A percentile compares a stretch with the other conserved stretches of the same genome.
Evolutionary conservation across 305 asterid species (phyloP).

Genomic region (Ajuga reptans): DNA sequence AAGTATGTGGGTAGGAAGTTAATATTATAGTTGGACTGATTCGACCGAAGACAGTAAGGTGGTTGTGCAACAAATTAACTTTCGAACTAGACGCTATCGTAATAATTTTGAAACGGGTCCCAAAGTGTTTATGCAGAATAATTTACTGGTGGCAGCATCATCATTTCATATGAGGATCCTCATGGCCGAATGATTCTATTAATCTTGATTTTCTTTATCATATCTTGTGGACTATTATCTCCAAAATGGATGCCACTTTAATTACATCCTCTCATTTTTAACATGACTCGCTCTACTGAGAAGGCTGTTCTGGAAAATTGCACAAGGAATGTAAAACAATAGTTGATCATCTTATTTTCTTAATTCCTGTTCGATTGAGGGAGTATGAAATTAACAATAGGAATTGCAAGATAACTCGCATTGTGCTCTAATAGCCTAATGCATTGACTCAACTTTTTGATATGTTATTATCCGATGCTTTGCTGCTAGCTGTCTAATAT

Average conservation of each 20-base stretch:
- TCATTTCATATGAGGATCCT: neutral
- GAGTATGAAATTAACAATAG: neutral
- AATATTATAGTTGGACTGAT: neutral
- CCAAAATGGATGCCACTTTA: neutral
- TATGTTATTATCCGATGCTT: slow-evolving; percentile 4
- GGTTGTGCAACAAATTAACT: slow-evolving; percentile 4
- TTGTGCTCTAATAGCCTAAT: slow-evolving; percentile 7
- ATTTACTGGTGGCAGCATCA: neutral
- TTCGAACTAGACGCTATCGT: neutral
- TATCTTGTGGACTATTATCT: neutral
- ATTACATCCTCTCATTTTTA: neutral
- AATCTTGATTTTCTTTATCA: neutral
- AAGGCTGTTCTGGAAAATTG: neutral
- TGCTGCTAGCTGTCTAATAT: slow-evolving; percentile 15
- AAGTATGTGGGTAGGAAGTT: neutral
- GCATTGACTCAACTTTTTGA: slow-evolving; percentile 8
- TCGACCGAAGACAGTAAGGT: neutral
- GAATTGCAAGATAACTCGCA: neutral
- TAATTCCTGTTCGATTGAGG: neutral
- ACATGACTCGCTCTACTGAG: neutral
- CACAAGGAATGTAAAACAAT: neutral
- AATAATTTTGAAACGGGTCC: neutral
- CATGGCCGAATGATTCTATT: neutral
- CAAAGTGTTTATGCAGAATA: neutral
- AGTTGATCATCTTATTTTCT: neutral